A percentile compares a stretch with the other conserved stretches of the same genome.
These are phyloP conservation scores for Stellera chamaejasme DNA, from an alignment of 345 rosid genomes.

Conservation along the genomic window DNA sequence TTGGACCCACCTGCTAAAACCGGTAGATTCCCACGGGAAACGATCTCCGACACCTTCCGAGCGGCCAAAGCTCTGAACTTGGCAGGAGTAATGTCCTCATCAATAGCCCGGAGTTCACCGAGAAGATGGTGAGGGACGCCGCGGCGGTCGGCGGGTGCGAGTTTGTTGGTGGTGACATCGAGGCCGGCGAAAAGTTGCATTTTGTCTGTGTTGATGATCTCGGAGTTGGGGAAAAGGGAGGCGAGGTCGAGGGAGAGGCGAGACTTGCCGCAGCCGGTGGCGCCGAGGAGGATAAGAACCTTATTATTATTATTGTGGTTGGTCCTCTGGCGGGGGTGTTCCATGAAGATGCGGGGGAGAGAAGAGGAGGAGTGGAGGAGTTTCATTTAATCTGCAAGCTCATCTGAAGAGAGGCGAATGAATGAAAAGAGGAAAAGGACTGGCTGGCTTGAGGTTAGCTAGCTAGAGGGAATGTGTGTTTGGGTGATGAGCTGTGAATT, in stretches of 20 bases:
- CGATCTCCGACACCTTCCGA: slow-evolving; percentile 27
- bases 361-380: neutral
- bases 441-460: slow-evolving; percentile 4
- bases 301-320: slow-evolving; percentile 28
- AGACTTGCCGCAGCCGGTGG: slow-evolving; percentile 86
- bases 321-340: slow-evolving; percentile 12
- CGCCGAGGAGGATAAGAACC: slow-evolving; percentile 72
- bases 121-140: slow-evolving; percentile 77
- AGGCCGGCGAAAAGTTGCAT: slow-evolving; percentile 74
- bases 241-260: slow-evolving; percentile 77
- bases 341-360: slow-evolving; percentile 12
- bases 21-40: slow-evolving; percentile 40
- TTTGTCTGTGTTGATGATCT: slow-evolving; percentile 86
- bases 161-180: slow-evolving; percentile 84
- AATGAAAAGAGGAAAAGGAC: slow-evolving; percentile 4
- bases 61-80: slow-evolving; percentile 52
- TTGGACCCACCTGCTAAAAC: slow-evolving; percentile 89
- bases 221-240: slow-evolving; percentile 30
- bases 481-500: neutral
- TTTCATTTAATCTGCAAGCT: neutral
- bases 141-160: slow-evolving; percentile 39
- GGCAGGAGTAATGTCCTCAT: slow-evolving; percentile 41
- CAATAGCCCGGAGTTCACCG: slow-evolving; percentile 36
- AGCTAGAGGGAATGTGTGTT: too few species aligned
- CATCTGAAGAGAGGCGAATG: too few species aligned